Percentiles rank a stretch among this genome's conserved stretches.
These are phyloP conservation scores for Trametes gibbosa DNA, from an alignment of 768 basidiomycete species.

Conservation along the genomic window DNA sequence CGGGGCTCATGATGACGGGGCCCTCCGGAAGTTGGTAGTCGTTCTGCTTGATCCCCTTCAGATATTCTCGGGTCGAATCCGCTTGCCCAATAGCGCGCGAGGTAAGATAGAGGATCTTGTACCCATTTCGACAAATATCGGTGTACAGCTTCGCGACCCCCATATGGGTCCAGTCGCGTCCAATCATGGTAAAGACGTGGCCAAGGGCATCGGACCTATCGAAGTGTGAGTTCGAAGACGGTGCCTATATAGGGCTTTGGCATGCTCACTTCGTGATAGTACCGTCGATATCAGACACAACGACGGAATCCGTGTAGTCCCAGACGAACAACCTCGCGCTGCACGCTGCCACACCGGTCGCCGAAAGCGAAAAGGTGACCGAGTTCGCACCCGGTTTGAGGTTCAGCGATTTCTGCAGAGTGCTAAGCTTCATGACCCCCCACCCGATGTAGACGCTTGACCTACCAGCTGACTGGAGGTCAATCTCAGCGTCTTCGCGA, in stretches of 20 bases:
- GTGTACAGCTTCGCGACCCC: slow-evolving; percentile 98
- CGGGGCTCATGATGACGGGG: slow-evolving; percentile 98
- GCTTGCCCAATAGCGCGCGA: slow-evolving; percentile 98
- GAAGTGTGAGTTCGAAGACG: neutral
- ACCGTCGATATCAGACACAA: slow-evolving; percentile 97
- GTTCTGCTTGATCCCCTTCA: slow-evolving; percentile 93
- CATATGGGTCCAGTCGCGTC: slow-evolving; percentile 96
- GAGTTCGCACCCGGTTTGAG: slow-evolving; percentile 86
- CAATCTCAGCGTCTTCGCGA: slow-evolving; percentile 87
- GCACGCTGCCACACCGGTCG: slow-evolving; percentile 78
- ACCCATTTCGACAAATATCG: slow-evolving; percentile 92
- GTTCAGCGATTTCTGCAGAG: slow-evolving; percentile 71
- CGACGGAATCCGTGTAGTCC: slow-evolving; percentile 87
- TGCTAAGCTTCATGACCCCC: too few relatives aligned
- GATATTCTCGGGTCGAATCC: slow-evolving; percentile 92
- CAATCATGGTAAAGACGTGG: slow-evolving; percentile 96
- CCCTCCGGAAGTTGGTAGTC: slow-evolving; percentile 96
- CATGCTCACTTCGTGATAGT: slow-evolving; percentile 90
- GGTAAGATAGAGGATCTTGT: slow-evolving; percentile 97
- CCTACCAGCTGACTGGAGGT: slow-evolving; percentile 90
- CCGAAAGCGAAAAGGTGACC: slow-evolving; percentile 89
- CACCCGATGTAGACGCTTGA: neutral
- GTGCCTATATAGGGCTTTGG: neutral
- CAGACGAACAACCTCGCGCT: slow-evolving; percentile 94
- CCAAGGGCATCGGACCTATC: slow-evolving; percentile 90